These are phyloP conservation scores for Pseudonectria foliicola DNA, from an alignment of 2,329 filamentous ascomycete genomes.

Conservation along the genomic window DNA sequence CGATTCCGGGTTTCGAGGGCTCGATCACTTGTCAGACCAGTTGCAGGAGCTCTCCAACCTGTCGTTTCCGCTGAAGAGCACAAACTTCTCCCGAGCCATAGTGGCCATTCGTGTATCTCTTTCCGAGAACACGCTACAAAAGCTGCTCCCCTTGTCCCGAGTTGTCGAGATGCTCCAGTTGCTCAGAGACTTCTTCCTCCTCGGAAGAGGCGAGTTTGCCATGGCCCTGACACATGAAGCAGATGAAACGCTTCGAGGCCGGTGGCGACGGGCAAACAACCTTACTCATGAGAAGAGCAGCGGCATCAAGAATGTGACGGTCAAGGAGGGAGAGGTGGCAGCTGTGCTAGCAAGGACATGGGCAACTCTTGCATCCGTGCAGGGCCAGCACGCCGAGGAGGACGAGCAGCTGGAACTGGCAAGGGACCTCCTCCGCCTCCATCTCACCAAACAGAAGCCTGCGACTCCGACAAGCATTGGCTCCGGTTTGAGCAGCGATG, in stretches of 20 bases:
- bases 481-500: slow-evolving; percentile 25
- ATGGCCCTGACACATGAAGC: slow-evolving; percentile 80
- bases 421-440: slow-evolving; percentile 66
- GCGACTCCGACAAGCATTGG: slow-evolving; percentile 32
- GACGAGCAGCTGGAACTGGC: slow-evolving; percentile 79
- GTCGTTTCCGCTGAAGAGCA: slow-evolving; percentile 64
- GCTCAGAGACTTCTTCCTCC: slow-evolving; percentile 77
- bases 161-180: slow-evolving; percentile 72
- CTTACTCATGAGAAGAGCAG: slow-evolving; percentile 51
- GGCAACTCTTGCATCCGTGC: slow-evolving; percentile 69
- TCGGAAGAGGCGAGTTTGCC: slow-evolving; percentile 86
- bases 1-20: slow-evolving; percentile 39
- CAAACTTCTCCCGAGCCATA: slow-evolving; percentile 64
- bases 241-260: slow-evolving; percentile 67
- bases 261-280: slow-evolving; percentile 60
- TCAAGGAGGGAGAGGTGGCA: slow-evolving; percentile 83
- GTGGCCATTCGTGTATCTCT: slow-evolving; percentile 71
- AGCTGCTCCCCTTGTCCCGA: slow-evolving; percentile 68
- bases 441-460: slow-evolving; percentile 44
- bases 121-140: slow-evolving; percentile 76
- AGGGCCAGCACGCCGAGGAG: slow-evolving; percentile 64
- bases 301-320: slow-evolving; percentile 36
- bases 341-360: slow-evolving; percentile 71
- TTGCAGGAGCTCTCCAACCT: slow-evolving; percentile 62
- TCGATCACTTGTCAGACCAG: slow-evolving; percentile 60